Conservation (phyloP, 768 basidiomycete genomes). For the Termitomyces sp. region DNA sequence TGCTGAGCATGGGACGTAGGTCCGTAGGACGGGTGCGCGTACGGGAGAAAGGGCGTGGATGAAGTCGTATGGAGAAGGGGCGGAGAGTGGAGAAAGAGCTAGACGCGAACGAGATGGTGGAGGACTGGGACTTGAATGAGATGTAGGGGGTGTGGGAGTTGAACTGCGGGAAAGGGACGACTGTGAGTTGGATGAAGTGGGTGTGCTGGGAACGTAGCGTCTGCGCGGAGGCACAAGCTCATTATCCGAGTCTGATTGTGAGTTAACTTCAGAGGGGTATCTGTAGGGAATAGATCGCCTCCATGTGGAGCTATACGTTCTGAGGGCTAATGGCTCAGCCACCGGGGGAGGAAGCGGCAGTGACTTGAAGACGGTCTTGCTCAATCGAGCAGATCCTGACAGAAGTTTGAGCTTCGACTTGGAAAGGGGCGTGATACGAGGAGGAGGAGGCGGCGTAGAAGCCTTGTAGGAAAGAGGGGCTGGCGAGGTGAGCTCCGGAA, state of each 20-base stretch:
- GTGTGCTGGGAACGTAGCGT: slow-evolving; percentile 32
- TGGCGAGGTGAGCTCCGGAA: slow-evolving; percentile 69
- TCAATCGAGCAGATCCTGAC: slow-evolving; percentile 22
- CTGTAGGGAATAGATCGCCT: slow-evolving; percentile 28
- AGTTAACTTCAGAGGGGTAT: slow-evolving; percentile 1
- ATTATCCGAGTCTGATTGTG: slow-evolving; percentile 8
- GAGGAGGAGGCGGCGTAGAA: slow-evolving; percentile 12
- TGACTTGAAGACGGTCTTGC: slow-evolving; percentile 33
- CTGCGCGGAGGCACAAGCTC: slow-evolving; percentile 18
- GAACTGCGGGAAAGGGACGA: slow-evolving; percentile 16
- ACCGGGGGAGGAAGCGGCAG: slow-evolving; percentile 41
- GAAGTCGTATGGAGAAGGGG: slow-evolving; percentile 57
- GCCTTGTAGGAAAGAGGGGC: slow-evolving; percentile 58
- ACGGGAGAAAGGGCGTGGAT: slow-evolving; percentile 53
- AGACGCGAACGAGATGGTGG: slow-evolving; percentile 4
- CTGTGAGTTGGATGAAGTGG: slow-evolving; percentile 30
- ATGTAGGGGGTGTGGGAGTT: slow-evolving; percentile 13
- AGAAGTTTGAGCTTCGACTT: neutral
- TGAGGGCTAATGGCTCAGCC: slow-evolving; percentile 41
- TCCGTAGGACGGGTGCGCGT: slow-evolving; percentile 65
- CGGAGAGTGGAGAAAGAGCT: slow-evolving; percentile 10
- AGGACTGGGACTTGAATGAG: slow-evolving; percentile 7
- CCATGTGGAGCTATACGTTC: slow-evolving; percentile 48
- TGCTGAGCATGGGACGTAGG: slow-evolving; percentile 68
- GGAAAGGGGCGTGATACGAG: slow-evolving; percentile 4